Evolutionary conservation across 371 early-diverging fungal genomes (phyloP).

Genomic region (Mortierella sp.): DNA sequence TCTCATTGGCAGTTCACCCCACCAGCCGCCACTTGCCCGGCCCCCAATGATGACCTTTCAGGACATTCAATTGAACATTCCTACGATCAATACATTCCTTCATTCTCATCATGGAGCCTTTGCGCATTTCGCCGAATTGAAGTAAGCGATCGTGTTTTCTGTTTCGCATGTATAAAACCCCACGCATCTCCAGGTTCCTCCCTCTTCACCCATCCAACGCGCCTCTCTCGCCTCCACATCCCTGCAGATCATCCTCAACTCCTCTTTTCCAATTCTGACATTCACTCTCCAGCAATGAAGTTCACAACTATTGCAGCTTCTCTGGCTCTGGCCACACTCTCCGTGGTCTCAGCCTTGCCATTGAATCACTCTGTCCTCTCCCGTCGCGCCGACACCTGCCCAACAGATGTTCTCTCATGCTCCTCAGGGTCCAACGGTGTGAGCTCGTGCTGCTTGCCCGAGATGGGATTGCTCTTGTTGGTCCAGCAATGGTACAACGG

Average conservation of each 20-base stretch:
- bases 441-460: constrained; percentile 73
- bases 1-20: constrained; percentile 2
- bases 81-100: too few relatives aligned
- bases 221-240: too few relatives aligned
- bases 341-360: constrained; percentile 44
- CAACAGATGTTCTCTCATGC: constrained; percentile 61
- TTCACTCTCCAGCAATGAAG: constrained; percentile 48
- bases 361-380: constrained; percentile 16
- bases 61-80: too few relatives aligned
- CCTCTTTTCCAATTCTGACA: too few relatives aligned
- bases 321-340: constrained; percentile 51
- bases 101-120: too few relatives aligned
- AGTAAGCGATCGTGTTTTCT: too few relatives aligned
- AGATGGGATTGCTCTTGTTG: constrained; percentile 72
- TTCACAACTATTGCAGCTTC: constrained; percentile 55
- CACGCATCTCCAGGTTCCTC: too few relatives aligned
- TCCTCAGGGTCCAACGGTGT: constrained; percentile 16
- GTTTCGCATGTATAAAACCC: too few relatives aligned
- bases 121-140: too few relatives aligned
- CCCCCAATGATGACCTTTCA: too few relatives aligned
- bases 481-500: constrained; percentile 63
- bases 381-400: constrained; percentile 52
- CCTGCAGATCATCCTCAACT: too few relatives aligned
- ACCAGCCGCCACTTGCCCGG: background rate
- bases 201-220: too few relatives aligned